Evolutionary conservation across 768 basidiomycete species (phyloP).

Genomic region (Boletus sp.): DNA sequence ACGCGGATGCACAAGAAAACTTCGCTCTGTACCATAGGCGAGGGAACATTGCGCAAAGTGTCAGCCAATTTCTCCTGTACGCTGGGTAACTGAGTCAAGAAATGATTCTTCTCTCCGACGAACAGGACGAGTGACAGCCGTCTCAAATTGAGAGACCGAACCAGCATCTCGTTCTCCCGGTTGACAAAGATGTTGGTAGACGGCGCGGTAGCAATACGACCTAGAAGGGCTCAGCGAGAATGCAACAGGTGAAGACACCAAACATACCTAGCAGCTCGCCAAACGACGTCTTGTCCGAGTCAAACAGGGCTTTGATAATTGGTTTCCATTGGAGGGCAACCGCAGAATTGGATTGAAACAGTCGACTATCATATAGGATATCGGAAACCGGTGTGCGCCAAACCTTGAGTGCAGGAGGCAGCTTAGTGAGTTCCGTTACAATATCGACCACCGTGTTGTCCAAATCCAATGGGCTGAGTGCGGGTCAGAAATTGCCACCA

Average conservation of each 20-base stretch:
- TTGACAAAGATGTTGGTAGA: constrained; percentile 97
- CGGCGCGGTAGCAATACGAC: constrained; percentile 76
- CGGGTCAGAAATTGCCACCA: constrained; percentile 5
- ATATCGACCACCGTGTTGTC: constrained; percentile 65
- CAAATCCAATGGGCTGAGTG: constrained; percentile 72
- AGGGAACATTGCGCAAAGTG: constrained; percentile 72
- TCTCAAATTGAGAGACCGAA: constrained; percentile 82
- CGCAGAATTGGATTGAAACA: constrained; percentile 72
- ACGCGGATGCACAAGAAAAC: constrained; percentile 93
- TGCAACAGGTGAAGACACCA: constrained; percentile 25
- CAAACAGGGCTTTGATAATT: constrained; percentile 76
- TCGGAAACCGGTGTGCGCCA: constrained; percentile 84
- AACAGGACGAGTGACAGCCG: constrained; percentile 86
- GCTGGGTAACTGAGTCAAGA: constrained; percentile 80
- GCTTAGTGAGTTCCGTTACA: constrained; percentile 71
- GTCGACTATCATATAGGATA: constrained; percentile 76
- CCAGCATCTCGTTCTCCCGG: constrained; percentile 87
- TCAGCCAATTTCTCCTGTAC: constrained; percentile 99
- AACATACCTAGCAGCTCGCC: constrained; percentile 75
- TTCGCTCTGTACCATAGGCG: constrained; percentile 87
- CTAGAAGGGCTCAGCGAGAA: constrained; percentile 36
- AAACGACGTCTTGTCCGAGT: constrained; percentile 83
- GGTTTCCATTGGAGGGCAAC: constrained; percentile 67
- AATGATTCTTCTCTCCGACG: constrained; percentile 86
- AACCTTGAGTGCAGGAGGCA: constrained; percentile 73